These are phyloP conservation scores for Wickerhamomyces silvicola DNA, from an alignment of 805 yeast genomes.

Conservation along the genomic window DNA sequence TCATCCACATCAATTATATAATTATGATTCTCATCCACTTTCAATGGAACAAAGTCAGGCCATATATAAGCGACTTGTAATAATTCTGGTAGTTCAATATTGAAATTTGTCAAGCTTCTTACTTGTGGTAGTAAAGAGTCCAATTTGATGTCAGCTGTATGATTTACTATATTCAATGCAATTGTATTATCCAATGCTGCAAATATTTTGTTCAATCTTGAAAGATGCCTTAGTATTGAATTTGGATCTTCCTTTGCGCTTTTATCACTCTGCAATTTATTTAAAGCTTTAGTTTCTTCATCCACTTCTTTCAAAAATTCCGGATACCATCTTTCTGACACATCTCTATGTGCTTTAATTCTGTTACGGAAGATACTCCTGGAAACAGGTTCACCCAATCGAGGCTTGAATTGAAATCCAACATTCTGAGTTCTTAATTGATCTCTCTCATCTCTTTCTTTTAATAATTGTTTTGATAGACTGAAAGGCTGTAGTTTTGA, in stretches of 20 bases:
- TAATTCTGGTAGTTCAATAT: conserved; percentile 9
- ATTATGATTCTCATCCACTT: conserved; percentile 13
- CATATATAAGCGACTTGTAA: conserved; percentile 15
- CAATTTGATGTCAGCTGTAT: conserved; percentile 15
- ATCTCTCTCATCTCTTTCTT: conserved; percentile 31
- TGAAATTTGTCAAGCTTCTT: conserved; percentile 6
- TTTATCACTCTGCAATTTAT: neutral
- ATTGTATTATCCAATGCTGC: conserved; percentile 14
- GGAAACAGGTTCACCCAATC: conserved; percentile 33
- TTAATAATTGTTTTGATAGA: conserved; percentile 26
- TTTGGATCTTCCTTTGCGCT: neutral
- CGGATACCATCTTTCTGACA: conserved; percentile 37
- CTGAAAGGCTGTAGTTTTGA: conserved; percentile 25
- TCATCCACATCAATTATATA: conserved; percentile 14
- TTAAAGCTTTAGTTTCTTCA: neutral
- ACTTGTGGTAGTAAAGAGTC: conserved; percentile 11
- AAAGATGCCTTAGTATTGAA: conserved; percentile 1
- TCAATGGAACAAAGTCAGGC: conserved; percentile 14
- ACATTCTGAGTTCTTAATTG: conserved; percentile 26
- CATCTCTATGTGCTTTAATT: conserved; percentile 38
- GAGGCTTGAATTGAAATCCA: conserved; percentile 36
- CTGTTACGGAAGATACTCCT: conserved; percentile 34
- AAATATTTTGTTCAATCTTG: conserved; percentile 10
- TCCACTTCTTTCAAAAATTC: conserved; percentile 27
- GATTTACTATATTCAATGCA: conserved; percentile 8